Conservation (phyloP, 495 filamentous ascomycete species). For the Talaromyces wortmannii region DNA sequence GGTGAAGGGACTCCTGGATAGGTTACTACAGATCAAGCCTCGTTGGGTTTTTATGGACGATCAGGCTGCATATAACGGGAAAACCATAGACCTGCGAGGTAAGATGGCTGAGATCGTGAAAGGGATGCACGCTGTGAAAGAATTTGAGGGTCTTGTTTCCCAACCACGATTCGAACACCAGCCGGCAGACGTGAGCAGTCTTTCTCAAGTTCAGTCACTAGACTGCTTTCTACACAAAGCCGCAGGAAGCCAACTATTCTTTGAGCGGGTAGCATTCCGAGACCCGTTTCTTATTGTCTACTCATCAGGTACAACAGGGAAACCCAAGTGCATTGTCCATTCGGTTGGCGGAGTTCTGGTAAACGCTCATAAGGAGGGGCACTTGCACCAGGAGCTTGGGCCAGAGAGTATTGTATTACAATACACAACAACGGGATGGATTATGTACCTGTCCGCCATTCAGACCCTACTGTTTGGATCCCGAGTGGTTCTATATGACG, state of each 20-base stretch:
- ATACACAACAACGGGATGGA: conserved; percentile 67
- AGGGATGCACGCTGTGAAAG: conserved; percentile 37
- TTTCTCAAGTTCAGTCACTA: conserved; percentile 34
- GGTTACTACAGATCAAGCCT: conserved; percentile 59
- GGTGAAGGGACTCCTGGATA: conserved; percentile 59
- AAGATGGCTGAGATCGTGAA: conserved; percentile 46
- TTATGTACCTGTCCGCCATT: conserved; percentile 62
- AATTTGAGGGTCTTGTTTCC: too few relatives aligned
- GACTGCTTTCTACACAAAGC: conserved; percentile 7
- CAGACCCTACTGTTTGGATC: conserved; percentile 60
- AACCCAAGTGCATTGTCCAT: conserved; percentile 70
- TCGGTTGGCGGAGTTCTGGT: conserved; percentile 54
- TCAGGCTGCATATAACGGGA: conserved; percentile 65
- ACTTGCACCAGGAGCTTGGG: conserved; percentile 47
- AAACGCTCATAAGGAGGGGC: conserved; percentile 50
- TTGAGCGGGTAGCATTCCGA: conserved; percentile 52
- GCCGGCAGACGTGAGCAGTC: too few relatives aligned
- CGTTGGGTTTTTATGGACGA: conserved; percentile 65
- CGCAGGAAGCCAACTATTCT: conserved; percentile 23
- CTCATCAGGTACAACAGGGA: conserved; percentile 65
- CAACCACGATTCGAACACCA: too few relatives aligned
- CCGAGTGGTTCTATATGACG: conserved; percentile 61
- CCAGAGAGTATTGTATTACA: conserved; percentile 42
- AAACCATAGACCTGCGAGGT: conserved; percentile 51
- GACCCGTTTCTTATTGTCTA: conserved; percentile 71